Conservation (phyloP, 1,284 basidiomycete species). For the Apiotrichum siamense region DNA sequence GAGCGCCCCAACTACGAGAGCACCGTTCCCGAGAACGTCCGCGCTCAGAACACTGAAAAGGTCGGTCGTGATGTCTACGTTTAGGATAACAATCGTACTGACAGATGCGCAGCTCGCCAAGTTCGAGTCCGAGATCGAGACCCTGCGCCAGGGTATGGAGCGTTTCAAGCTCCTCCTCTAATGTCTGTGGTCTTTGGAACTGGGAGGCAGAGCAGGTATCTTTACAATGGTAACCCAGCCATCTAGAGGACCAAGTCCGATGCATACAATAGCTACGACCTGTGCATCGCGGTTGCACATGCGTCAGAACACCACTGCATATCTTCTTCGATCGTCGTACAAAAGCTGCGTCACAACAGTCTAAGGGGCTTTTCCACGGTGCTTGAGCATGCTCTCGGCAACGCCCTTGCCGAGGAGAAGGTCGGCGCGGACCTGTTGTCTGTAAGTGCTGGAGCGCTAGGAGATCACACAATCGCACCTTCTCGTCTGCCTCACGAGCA, state of each 20-base stretch:
- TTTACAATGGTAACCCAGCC: background rate
- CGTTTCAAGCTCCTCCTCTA: conserved; percentile 43
- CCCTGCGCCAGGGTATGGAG: conserved; percentile 42
- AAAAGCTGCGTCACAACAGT: too few relatives aligned
- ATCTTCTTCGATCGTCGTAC: too few relatives aligned
- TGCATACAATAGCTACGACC: background rate
- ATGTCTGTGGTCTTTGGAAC: background rate
- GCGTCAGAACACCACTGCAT: too few relatives aligned
- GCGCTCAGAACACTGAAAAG: conserved; percentile 70
- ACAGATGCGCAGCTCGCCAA: conserved; percentile 30
- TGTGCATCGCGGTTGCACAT: too few relatives aligned
- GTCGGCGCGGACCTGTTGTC: conserved; percentile 68
- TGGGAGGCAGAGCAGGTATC: background rate
- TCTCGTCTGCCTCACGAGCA: conserved; percentile 63
- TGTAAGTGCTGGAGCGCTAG: too few relatives aligned
- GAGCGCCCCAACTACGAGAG: conserved; percentile 67
- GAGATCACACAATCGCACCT: too few relatives aligned
- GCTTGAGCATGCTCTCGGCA: conserved; percentile 67
- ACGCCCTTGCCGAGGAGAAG: conserved; percentile 69
- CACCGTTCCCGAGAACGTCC: conserved; percentile 71
- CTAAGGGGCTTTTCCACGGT: conserved; percentile 18
- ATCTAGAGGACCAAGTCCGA: background rate
- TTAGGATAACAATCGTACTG: background rate
- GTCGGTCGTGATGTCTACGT: conserved; percentile 46
- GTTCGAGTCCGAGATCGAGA: conserved; percentile 45